Conservation (phyloP, 176 grass and related monocot genomes). For the Phyllostachys edulis region DNA sequence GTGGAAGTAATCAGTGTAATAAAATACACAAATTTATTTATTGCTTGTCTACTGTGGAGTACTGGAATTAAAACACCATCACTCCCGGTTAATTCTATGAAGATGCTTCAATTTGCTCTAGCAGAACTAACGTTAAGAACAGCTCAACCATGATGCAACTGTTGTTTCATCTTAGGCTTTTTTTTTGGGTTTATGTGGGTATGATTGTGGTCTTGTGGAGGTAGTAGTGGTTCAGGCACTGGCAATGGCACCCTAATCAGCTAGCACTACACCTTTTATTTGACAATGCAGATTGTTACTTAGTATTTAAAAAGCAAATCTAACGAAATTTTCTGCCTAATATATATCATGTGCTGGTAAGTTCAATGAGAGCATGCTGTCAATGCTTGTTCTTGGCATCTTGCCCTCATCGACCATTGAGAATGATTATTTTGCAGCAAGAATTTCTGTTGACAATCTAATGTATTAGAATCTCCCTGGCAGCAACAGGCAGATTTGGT, state of each 20-base stretch:
- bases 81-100: neutral
- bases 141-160: neutral
- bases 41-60: neutral
- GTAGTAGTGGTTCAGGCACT: neutral
- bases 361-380: neutral
- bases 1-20: neutral
- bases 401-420: neutral
- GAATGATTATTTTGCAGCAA: neutral
- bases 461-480: neutral
- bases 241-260: neutral
- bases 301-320: neutral
- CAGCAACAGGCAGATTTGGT: neutral
- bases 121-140: neutral
- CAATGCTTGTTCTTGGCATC: neutral
- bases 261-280: neutral
- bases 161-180: neutral
- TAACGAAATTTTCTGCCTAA: neutral
- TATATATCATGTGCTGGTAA: neutral
- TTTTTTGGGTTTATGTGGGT: neutral
- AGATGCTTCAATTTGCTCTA: neutral
- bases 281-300: neutral
- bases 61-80: neutral
- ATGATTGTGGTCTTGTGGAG: neutral
- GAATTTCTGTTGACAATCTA: neutral
- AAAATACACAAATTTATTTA: constrained; percentile 1